A percentile compares a stretch with the other conserved stretches of the same genome.
These are phyloP conservation scores for Chlamydomonas urium DNA, from an alignment of 139 green algal genomes.

Conservation along the genomic window DNA sequence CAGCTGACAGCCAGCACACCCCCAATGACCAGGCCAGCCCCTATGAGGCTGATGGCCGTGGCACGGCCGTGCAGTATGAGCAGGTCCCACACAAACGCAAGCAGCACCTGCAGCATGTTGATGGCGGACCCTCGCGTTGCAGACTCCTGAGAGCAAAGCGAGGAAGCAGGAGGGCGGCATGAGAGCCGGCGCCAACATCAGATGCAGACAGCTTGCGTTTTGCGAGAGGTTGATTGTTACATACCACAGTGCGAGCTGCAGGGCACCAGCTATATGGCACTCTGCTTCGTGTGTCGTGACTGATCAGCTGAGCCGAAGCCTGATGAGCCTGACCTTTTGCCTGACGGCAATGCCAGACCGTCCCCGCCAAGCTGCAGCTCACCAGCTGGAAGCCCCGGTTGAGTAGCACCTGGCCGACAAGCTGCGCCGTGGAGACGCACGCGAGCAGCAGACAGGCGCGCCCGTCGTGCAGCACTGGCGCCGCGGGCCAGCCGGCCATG, in stretches of 20 bases:
- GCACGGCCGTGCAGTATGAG: constrained; percentile 8
- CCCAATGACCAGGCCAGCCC: constrained; percentile 10
- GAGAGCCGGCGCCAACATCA: neutral
- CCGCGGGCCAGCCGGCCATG: neutral
- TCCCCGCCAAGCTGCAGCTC: too few species aligned
- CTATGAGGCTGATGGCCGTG: neutral
- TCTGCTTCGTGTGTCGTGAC: too few species aligned
- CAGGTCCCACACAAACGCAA: constrained; percentile 22
- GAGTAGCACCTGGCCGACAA: constrained; percentile 46
- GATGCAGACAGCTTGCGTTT: neutral
- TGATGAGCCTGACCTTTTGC: too few species aligned
- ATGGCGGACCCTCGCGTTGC: constrained; percentile 35
- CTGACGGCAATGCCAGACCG: too few species aligned
- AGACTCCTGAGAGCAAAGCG: constrained; percentile 3
- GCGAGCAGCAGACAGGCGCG: constrained; percentile 23
- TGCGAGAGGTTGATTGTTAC: neutral
- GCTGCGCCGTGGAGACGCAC: constrained; percentile 25
- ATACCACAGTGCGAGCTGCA: neutral
- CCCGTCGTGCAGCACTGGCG: neutral
- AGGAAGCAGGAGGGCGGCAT: neutral
- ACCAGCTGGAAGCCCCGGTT: constrained; percentile 57
- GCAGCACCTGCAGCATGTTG: constrained; percentile 39
- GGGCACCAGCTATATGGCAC: neutral
- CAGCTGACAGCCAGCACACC: too few species aligned
- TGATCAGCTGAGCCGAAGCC: too few species aligned